Evolutionary conservation across 2,329 filamentous ascomycete genomes (phyloP).

Genomic region (Akanthomyces muscarius): DNA sequence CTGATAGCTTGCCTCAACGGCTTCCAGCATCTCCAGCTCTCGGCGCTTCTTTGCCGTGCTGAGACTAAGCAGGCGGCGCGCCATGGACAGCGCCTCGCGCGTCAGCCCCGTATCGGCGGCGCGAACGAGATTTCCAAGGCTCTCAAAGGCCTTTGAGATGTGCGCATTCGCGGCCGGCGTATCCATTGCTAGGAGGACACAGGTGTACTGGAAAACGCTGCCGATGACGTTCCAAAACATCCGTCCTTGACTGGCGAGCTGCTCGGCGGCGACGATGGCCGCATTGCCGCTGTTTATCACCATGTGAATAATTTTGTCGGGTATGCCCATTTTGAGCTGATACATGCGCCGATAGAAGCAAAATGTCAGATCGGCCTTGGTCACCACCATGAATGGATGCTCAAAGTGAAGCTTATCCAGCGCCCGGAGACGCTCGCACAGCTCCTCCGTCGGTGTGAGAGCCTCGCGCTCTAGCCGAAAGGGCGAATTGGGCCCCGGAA

Average conservation of each 20-base stretch:
- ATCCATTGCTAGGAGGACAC: slow-evolving; percentile 24
- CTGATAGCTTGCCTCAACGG: slow-evolving; percentile 20
- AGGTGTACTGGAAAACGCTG: slow-evolving; percentile 25
- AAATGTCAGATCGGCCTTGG: slow-evolving; percentile 23
- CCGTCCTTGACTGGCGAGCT: slow-evolving; percentile 20
- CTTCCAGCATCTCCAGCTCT: slow-evolving; percentile 22
- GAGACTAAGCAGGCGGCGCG: slow-evolving; percentile 21
- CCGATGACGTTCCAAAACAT: slow-evolving; percentile 25
- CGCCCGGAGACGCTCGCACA: slow-evolving; percentile 21
- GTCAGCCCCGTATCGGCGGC: slow-evolving; percentile 22
- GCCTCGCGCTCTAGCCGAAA: slow-evolving; percentile 19
- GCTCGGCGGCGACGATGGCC: slow-evolving; percentile 20
- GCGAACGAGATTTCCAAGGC: slow-evolving; percentile 21
- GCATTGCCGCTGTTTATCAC: slow-evolving; percentile 21
- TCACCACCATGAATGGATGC: slow-evolving; percentile 23
- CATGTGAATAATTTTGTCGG: slow-evolving; percentile 20
- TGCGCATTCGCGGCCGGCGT: slow-evolving; percentile 18
- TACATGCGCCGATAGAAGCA: slow-evolving; percentile 25
- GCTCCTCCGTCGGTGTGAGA: slow-evolving; percentile 18
- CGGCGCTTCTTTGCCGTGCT: slow-evolving; percentile 21
- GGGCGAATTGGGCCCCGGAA: slow-evolving; percentile 23
- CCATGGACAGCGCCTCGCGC: slow-evolving; percentile 23
- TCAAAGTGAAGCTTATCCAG: slow-evolving; percentile 17
- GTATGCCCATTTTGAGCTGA: slow-evolving; percentile 21
- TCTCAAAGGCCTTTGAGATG: slow-evolving; percentile 19